Evolutionary conservation across 225 moss, liverwort and hornwort species (phyloP).

Genomic region (Anthoceros angustus): DNA sequence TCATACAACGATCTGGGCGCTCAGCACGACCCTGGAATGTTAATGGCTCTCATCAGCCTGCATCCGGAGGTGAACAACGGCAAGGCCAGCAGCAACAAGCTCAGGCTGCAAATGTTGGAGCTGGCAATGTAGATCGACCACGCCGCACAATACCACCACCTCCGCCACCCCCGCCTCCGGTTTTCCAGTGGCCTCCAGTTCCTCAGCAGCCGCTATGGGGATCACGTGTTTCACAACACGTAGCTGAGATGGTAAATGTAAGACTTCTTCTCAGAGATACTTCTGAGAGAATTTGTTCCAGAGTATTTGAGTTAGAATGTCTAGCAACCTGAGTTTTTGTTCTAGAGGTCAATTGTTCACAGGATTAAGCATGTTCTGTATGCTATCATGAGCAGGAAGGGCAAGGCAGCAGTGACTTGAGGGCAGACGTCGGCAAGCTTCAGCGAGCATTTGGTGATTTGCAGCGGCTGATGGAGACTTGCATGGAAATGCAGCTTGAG

Average conservation of each 20-base stretch:
- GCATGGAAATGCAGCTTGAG: slow-evolving; percentile 70
- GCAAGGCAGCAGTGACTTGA: slow-evolving; percentile 41
- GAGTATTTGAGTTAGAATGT: neutral
- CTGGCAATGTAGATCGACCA: slow-evolving; percentile 10
- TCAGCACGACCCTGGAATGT: slow-evolving; percentile 42
- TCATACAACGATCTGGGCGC: slow-evolving; percentile 51
- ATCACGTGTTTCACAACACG: slow-evolving; percentile 25
- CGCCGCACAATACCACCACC: slow-evolving; percentile 15
- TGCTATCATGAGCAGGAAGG: slow-evolving; percentile 26
- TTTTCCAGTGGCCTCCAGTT: slow-evolving; percentile 24
- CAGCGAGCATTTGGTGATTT: slow-evolving; percentile 48
- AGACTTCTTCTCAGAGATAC: neutral
- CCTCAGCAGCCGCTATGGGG: slow-evolving; percentile 13
- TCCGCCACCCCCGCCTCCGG: slow-evolving; percentile 41
- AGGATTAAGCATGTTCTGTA: neutral
- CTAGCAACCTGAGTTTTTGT: neutral
- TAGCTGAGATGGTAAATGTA: slow-evolving; percentile 32
- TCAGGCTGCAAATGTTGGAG: slow-evolving; percentile 6
- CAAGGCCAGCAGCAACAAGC: slow-evolving; percentile 10
- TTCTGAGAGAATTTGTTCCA: too few relatives aligned
- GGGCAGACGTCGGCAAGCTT: slow-evolving; percentile 41
- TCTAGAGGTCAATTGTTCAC: neutral
- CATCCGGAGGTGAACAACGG: slow-evolving; percentile 14
- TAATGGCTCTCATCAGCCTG: slow-evolving; percentile 13
- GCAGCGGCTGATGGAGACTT: slow-evolving; percentile 46